phyloP scores from a whole-genome alignment of 2,329 filamentous ascomycete genomes.

The Dactylellina drechsleri region DNA sequence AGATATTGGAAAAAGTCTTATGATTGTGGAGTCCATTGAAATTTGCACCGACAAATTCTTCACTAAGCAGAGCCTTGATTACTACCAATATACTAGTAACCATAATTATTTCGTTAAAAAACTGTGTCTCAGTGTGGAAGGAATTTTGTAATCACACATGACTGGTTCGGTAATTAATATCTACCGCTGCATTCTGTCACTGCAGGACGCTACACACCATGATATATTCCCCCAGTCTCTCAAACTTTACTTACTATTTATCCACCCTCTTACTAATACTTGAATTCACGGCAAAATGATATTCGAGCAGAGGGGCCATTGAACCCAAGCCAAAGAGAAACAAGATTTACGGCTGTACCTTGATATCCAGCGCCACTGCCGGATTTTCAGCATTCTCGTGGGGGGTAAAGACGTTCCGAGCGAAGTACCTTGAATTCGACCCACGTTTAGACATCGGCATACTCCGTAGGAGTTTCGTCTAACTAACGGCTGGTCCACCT shows the following conservation, averaged over 20 bases:
- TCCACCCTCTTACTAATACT: no score
- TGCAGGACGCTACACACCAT: not conserved
- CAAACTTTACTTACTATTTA: no score
- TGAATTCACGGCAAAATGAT: no score
- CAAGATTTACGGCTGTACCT: slow-evolving; percentile 1
- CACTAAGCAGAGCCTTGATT: no score
- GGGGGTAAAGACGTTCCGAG: not conserved
- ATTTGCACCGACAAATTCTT: no score
- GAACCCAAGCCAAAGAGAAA: not conserved
- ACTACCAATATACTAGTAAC: no score
- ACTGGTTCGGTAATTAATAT: not conserved
- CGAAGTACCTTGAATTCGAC: not conserved
- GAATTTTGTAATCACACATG: not conserved
- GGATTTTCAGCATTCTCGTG: not conserved
- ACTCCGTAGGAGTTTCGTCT: not conserved
- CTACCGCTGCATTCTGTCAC: not conserved
- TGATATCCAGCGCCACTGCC: not conserved
- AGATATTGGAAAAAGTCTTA: no score
- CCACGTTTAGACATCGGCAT: slow-evolving; percentile 1
- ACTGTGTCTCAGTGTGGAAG: not conserved
- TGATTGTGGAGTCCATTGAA: no score
- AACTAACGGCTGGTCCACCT: not conserved
- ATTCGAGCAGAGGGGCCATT: no score
- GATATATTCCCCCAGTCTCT: not conserved
- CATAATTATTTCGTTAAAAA: not conserved